phyloP scores from a whole-genome alignment of 164 flowering plant species.

The Chimonanthus praecox region DNA sequence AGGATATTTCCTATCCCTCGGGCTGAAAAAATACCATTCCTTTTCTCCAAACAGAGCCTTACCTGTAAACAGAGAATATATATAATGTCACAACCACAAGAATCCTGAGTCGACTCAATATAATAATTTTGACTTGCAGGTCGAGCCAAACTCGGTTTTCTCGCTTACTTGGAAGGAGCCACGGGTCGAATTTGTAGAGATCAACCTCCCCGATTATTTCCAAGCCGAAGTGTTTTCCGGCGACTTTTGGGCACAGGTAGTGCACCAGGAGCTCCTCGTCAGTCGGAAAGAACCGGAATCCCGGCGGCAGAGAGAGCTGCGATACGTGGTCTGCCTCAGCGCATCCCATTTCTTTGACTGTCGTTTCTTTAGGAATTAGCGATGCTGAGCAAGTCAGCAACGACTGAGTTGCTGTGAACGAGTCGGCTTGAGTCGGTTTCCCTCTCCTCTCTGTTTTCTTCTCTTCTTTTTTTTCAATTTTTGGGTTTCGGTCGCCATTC shows the following conservation, averaged over 20 bases:
- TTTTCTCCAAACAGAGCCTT: conserved; percentile 82
- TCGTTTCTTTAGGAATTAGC: not conserved
- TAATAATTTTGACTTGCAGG: not conserved
- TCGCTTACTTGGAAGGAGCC: conserved; percentile 31
- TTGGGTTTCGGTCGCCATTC: too few species aligned
- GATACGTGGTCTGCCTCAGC: conserved; percentile 17
- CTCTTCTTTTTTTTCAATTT: not conserved
- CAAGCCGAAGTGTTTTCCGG: conserved; percentile 20
- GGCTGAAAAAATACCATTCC: conserved; percentile 92
- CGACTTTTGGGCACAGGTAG: conserved; percentile 28
- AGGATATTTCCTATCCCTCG: conserved; percentile 79
- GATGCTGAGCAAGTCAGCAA: not conserved
- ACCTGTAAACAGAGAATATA: conserved; percentile 25
- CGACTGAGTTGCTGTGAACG: too few species aligned
- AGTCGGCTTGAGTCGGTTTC: not conserved
- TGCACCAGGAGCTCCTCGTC: conserved; percentile 36
- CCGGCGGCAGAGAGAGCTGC: conserved; percentile 29
- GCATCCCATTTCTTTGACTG: conserved; percentile 17
- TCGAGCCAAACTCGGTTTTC: not conserved
- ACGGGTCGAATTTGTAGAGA: conserved; percentile 33
- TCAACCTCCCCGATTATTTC: conserved; percentile 28
- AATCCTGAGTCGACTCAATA: not conserved
- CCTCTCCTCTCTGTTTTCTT: not conserved
- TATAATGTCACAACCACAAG: not conserved
- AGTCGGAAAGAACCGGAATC: conserved; percentile 33